Percentiles rank a stretch among this genome's conserved stretches.
phyloP scores from a whole-genome alignment of 495 filamentous ascomycete genomes.

The Trichoderma asperelloides region DNA sequence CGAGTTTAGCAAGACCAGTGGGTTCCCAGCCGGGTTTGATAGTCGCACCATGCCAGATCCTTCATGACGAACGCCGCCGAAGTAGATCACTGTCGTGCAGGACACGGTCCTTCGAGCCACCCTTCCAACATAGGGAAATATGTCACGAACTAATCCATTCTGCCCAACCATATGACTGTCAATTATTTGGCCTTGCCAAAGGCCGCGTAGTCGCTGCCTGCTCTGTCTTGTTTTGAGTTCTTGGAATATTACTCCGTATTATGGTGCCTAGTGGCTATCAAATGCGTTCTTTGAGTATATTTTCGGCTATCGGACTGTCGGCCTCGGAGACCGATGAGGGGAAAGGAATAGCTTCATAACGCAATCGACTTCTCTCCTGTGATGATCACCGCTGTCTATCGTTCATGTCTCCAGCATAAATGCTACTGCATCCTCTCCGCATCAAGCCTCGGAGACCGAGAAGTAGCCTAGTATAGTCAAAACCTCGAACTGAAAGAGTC shows the following conservation, averaged over 20 bases:
- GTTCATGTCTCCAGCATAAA: background rate
- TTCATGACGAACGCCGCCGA: background rate
- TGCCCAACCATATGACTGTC: background rate
- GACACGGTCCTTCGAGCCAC: no score
- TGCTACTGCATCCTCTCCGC: background rate
- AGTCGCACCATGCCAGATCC: background rate
- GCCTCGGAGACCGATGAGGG: conserved; percentile 5
- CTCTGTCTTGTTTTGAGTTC: background rate
- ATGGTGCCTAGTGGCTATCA: background rate
- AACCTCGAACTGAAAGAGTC: background rate
- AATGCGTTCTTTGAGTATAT: background rate
- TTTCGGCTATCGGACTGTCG: background rate
- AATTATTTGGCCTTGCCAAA: background rate
- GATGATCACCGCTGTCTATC: background rate
- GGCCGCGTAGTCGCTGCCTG: background rate
- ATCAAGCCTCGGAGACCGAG: background rate
- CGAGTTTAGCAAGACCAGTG: background rate
- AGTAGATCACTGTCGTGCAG: background rate
- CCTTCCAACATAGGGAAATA: background rate
- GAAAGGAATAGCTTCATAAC: background rate
- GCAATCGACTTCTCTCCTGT: background rate
- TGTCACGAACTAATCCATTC: background rate
- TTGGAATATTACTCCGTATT: background rate
- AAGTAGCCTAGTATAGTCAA: background rate
- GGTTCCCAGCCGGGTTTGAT: background rate